Conservation (phyloP, 1,139 yeast species). For the Saccharomyces hybrid region DNA sequence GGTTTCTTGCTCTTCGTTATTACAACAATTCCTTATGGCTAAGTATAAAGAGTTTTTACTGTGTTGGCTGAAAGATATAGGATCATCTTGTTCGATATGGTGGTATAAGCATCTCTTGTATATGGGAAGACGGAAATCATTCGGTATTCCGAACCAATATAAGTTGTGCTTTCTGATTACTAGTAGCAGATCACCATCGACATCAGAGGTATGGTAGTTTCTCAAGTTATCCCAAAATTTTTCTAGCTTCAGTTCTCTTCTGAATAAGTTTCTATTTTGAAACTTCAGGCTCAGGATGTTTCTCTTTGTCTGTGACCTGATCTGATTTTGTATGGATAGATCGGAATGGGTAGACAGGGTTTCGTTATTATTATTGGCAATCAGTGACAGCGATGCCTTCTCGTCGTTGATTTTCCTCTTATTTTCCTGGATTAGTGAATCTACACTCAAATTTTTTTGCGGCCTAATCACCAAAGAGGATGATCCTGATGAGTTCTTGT, state of each 20-base stretch:
- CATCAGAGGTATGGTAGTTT: not conserved
- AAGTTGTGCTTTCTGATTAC: not conserved
- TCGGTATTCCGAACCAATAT: slow-evolving; percentile 6
- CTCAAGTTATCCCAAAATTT: slow-evolving; percentile 1
- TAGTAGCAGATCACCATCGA: not conserved
- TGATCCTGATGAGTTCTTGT: not conserved
- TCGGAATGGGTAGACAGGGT: not conserved
- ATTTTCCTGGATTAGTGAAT: slow-evolving; percentile 6
- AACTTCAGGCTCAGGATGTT: slow-evolving; percentile 1
- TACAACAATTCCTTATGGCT: not conserved
- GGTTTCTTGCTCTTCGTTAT: not conserved
- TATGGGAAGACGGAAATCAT: not conserved
- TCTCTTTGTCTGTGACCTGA: slow-evolving; percentile 1
- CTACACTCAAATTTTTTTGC: slow-evolving; percentile 4
- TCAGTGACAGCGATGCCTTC: slow-evolving; percentile 2
- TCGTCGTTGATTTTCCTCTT: slow-evolving; percentile 2
- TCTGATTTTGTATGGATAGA: not conserved
- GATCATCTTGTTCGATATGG: not conserved
- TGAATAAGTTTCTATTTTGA: slow-evolving; percentile 2
- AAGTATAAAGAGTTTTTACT: not conserved
- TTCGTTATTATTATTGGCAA: slow-evolving; percentile 1
- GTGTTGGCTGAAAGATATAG: not conserved
- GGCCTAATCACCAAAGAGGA: not conserved
- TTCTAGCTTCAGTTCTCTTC: not conserved
- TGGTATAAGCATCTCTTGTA: slow-evolving; percentile 3